These are phyloP conservation scores for Trametes versicolor DNA, from an alignment of 1,284 basidiomycete genomes.

Conservation along the genomic window DNA sequence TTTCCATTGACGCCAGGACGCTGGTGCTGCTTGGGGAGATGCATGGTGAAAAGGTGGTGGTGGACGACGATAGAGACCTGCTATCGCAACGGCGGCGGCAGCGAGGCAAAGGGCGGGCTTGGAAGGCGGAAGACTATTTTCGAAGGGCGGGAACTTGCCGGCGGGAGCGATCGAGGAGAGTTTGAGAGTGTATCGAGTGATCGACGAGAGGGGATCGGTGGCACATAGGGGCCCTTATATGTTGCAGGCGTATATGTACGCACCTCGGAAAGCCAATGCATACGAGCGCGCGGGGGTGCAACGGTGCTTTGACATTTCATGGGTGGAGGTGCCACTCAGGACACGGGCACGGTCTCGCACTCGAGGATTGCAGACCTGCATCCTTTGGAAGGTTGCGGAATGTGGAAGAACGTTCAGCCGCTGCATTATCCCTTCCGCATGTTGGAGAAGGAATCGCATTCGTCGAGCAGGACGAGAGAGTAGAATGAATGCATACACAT, in stretches of 20 bases:
- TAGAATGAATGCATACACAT: too few species aligned
- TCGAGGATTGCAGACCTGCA: not conserved
- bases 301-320: not conserved
- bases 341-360: not conserved
- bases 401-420: too few species aligned
- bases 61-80: not conserved
- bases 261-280: not conserved
- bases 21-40: not conserved
- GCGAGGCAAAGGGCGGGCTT: not conserved
- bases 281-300: not conserved
- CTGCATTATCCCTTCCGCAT: too few species aligned
- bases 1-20: not conserved
- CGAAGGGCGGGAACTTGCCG: not conserved
- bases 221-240: slow-evolving; percentile 1
- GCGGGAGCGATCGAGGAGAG: not conserved
- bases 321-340: slow-evolving; percentile 6
- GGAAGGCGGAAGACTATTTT: slow-evolving; percentile 3
- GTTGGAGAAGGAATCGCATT: too few species aligned
- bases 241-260: not conserved
- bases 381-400: not conserved
- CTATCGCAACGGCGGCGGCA: not conserved
- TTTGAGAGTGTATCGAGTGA: not conserved
- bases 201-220: slow-evolving; percentile 5
- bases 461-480: too few species aligned
- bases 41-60: not conserved